Evolutionary conservation across 176 grass and related monocot species (phyloP).

Genomic region (Secale cereale): DNA sequence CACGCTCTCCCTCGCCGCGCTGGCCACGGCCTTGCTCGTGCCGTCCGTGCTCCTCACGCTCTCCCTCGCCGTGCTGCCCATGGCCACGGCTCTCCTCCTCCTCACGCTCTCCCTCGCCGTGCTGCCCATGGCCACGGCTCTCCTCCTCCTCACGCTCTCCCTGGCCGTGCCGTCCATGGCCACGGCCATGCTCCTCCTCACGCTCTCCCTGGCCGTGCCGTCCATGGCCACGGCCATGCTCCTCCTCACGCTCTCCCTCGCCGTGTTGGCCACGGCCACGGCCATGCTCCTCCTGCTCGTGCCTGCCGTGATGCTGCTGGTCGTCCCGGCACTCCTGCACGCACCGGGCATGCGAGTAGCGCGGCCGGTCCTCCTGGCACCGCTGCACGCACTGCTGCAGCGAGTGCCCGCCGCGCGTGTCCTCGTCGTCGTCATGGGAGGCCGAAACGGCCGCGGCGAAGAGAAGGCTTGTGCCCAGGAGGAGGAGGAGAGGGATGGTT

Average conservation of each 20-base stretch:
- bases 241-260: not conserved
- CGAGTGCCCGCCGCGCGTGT: not conserved
- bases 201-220: not conserved
- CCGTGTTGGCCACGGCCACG: not conserved
- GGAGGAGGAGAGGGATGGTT: slow-evolving; percentile 19
- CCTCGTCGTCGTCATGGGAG: slow-evolving; percentile 24
- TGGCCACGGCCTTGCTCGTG: not conserved
- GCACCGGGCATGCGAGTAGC: not conserved
- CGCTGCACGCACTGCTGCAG: slow-evolving; percentile 8
- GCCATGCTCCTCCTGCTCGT: not conserved
- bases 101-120: not conserved
- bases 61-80: not conserved
- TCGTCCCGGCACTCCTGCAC: slow-evolving; percentile 18
- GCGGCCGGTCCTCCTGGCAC: slow-evolving; percentile 14
- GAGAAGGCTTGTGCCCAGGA: slow-evolving; percentile 36
- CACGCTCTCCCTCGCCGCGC: not conserved
- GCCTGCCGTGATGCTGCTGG: not conserved
- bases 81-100: not conserved
- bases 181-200: not conserved
- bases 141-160: not conserved
- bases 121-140: not conserved
- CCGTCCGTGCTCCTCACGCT: not conserved
- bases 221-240: not conserved
- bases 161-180: not conserved
- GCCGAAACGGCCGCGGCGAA: slow-evolving; percentile 18